Evolutionary conservation across 2,329 filamentous ascomycete genomes (phyloP).

Genomic region (Ascochyta clinopodiicola): DNA sequence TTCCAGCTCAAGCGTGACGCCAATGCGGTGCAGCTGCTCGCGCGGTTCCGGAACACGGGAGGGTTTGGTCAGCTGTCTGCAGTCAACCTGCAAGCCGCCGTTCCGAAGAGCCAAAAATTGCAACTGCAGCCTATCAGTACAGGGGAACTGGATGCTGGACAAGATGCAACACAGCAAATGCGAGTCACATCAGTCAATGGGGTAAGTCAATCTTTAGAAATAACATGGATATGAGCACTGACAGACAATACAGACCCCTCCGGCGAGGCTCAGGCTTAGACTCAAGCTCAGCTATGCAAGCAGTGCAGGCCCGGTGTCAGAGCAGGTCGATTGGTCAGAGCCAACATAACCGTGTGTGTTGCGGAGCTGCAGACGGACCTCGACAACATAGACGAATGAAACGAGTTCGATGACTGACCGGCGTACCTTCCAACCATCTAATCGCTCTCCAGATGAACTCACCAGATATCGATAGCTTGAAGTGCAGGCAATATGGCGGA

Average conservation of each 20-base stretch:
- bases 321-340: slow-evolving; percentile 98
- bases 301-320: slow-evolving; percentile 73
- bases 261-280: slow-evolving; percentile 75
- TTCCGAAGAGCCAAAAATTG: slow-evolving; percentile 94
- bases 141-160: slow-evolving; percentile 74
- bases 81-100: slow-evolving; percentile 89
- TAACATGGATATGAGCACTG: slow-evolving; percentile 22
- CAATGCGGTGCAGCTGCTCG: slow-evolving; percentile 80
- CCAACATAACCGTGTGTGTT: slow-evolving; percentile 52
- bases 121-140: slow-evolving; percentile 90
- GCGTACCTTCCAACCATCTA: neutral
- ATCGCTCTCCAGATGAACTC: slow-evolving; percentile 1
- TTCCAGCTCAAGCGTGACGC: slow-evolving; percentile 85
- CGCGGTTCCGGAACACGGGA: slow-evolving; percentile 81
- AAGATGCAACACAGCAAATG: slow-evolving; percentile 90
- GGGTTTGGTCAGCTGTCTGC: slow-evolving; percentile 69
- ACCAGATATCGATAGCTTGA: neutral
- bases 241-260: slow-evolving; percentile 65
- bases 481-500: slow-evolving; percentile 7
- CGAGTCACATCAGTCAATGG: slow-evolving; percentile 83
- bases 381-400: slow-evolving; percentile 11
- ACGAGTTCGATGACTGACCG: slow-evolving; percentile 7
- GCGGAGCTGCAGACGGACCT: neutral
- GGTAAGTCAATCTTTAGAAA: slow-evolving; percentile 66
- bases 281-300: slow-evolving; percentile 83